Conservation (phyloP, 176 grass and related monocot genomes). For the Echinochloa phyllopogon region DNA sequence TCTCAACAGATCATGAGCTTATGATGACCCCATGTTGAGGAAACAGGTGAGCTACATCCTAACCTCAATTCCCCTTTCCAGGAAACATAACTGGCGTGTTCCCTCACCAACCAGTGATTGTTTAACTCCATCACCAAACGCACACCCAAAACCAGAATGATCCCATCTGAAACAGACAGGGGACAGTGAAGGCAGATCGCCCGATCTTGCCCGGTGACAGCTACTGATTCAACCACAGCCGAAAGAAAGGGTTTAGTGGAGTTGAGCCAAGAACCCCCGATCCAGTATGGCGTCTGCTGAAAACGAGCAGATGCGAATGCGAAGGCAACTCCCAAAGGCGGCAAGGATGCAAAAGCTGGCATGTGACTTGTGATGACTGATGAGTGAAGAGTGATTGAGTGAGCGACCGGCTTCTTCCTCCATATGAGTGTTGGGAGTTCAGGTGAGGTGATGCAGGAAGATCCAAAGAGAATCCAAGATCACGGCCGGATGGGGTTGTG, state of each 20-base stretch:
- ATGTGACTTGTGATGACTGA: background rate
- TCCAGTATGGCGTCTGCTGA: background rate
- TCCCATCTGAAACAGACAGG: background rate
- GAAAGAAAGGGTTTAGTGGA: constrained; percentile 12
- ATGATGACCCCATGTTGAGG: constrained; percentile 25
- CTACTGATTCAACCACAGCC: background rate
- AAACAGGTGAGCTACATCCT: constrained; percentile 45
- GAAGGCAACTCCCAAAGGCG: background rate
- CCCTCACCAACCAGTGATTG: constrained; percentile 20
- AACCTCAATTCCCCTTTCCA: background rate
- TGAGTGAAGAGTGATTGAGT: background rate
- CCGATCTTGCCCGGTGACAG: constrained; percentile 8
- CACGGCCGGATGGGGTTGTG: background rate
- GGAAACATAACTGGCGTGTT: background rate
- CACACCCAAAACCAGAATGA: constrained; percentile 11
- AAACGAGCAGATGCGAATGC: background rate
- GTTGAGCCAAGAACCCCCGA: background rate
- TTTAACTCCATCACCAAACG: constrained; percentile 41
- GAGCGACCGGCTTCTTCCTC: background rate
- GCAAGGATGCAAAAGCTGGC: constrained; percentile 22
- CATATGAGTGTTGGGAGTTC: background rate
- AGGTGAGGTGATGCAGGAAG: constrained; percentile 25
- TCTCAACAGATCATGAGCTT: constrained; percentile 30
- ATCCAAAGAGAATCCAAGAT: constrained; percentile 35
- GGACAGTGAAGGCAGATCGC: constrained; percentile 17